Evolutionary conservation across 2,329 filamentous ascomycete species (phyloP), one percentile per base, ranked within the genome.

Genomic region (Thelonectria rubi): DNA sequence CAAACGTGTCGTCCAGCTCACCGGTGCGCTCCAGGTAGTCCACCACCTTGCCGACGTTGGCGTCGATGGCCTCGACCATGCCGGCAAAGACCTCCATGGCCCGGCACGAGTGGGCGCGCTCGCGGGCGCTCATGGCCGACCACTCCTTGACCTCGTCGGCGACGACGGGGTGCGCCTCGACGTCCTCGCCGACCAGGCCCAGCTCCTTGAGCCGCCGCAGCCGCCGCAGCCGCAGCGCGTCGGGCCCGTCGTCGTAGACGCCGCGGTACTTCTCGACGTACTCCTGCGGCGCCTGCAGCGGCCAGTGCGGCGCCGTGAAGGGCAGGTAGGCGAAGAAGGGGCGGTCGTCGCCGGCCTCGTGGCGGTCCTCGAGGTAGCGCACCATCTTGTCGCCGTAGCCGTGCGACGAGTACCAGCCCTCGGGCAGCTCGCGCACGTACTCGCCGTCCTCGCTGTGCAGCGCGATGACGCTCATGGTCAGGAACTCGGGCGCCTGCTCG

Each of bases 21-120:
- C 77, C 79, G 11, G 78, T 82, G 11, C 75, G 67, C 47, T 79
- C 74, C 3, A 85, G 78, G 60, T 37, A 18, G 9, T 47, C 45
- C 2, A 47, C 7, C 6, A 47, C 45, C 1, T 21, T 3, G 5
- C 86, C 86, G 20, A 89, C 80, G 59, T 88, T 86, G 61, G 72
- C 72, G 67, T 89, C 87, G 52, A 88, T 88, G 49, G 78, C 79
- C 60, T 89, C 85, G 2, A 88, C 86, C 85, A 89, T 89, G 14
- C 79, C 87, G 0, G 87, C 86, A 58, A 84, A 89, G 3, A 84
- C 81, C 68, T 88, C 86, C 86, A 88, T 88, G n/a, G n/a, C n/a
- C n/a, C n/a, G n/a, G n/a, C n/a, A n/a, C n/a, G n/a, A n/a, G n/a
- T n/a, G n/a, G n/a, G n/a, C n/a, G n/a, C n/a, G n/a, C n/a, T n/a